These are phyloP conservation scores for Yamadazyma friedrichii DNA, from an alignment of 1,139 yeast species.

Conservation along the genomic window DNA sequence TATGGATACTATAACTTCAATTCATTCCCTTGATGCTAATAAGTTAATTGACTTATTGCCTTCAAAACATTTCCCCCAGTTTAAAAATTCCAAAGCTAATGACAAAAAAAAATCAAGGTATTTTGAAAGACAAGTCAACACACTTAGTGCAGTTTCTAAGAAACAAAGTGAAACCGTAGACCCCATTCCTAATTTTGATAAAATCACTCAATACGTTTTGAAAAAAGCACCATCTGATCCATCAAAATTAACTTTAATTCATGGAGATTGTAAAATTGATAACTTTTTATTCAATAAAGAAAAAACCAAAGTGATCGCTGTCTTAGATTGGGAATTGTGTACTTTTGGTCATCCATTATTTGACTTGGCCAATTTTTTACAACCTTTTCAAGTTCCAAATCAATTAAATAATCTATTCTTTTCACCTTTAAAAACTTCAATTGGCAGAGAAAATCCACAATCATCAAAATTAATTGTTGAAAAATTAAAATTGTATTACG, in stretches of 20 bases:
- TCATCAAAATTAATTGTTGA: conserved; percentile 23
- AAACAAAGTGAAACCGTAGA: conserved; percentile 53
- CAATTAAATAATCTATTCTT: conserved; percentile 28
- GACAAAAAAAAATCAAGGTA: conserved; percentile 27
- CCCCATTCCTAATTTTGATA: conserved; percentile 50
- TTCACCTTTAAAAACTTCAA: conserved; percentile 28
- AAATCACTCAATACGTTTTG: conserved; percentile 43
- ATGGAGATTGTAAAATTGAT: conserved; percentile 70
- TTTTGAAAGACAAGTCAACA: conserved; percentile 55
- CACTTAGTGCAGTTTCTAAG: conserved; percentile 46
- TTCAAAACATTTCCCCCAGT: conserved; percentile 45
- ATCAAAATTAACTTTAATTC: conserved; percentile 47
- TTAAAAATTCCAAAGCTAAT: conserved; percentile 26
- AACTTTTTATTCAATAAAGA: conserved; percentile 56
- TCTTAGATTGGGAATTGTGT: conserved; percentile 69
- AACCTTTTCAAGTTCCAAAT: conserved; percentile 53
- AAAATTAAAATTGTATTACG: conserved; percentile 27
- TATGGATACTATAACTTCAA: conserved; percentile 48
- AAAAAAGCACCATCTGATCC: conserved; percentile 50
- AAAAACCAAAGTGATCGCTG: conserved; percentile 51
- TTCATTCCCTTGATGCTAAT: conserved; percentile 52
- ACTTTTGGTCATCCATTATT: conserved; percentile 68
- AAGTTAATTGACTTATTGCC: conserved; percentile 47
- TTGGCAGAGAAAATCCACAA: conserved; percentile 37
- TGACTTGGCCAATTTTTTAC: conserved; percentile 60